Percentiles rank a stretch among this genome's conserved stretches.
These are phyloP conservation scores for Vishniacozyma victoriae DNA, from an alignment of 768 basidiomycete species.

Conservation along the genomic window DNA sequence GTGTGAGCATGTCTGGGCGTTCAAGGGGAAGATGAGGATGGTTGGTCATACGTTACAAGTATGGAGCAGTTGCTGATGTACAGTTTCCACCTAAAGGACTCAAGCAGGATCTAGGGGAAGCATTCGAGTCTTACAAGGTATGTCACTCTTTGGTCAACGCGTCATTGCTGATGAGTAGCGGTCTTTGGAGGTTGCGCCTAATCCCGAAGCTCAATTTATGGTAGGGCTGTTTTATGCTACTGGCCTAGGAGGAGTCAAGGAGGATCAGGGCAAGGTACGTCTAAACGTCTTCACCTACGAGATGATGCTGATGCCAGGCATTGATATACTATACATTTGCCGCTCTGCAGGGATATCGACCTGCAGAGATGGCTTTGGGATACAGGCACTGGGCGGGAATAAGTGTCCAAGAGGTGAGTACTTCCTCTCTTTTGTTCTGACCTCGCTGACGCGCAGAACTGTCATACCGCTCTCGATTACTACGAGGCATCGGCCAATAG, in stretches of 20 bases:
- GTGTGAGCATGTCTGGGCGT: slow-evolving; percentile 18
- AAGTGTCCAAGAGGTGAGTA: slow-evolving; percentile 62
- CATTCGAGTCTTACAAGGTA: slow-evolving; percentile 31
- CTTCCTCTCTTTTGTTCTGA: not conserved
- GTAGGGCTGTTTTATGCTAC: slow-evolving; percentile 85
- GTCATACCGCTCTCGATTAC: slow-evolving; percentile 74
- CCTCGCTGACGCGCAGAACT: slow-evolving; percentile 52
- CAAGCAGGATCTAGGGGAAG: slow-evolving; percentile 30
- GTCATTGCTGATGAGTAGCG: too few relatives aligned
- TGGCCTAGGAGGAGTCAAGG: slow-evolving; percentile 54
- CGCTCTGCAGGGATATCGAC: slow-evolving; percentile 76
- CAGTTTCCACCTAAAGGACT: slow-evolving; percentile 42
- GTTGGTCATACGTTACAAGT: slow-evolving; percentile 7
- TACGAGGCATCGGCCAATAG: slow-evolving; percentile 85
- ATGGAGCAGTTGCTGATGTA: not conserved
- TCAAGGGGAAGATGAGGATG: slow-evolving; percentile 28
- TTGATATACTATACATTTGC: slow-evolving; percentile 92
- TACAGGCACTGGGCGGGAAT: slow-evolving; percentile 97
- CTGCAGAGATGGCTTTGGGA: slow-evolving; percentile 85
- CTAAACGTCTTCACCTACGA: not conserved
- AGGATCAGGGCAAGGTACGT: slow-evolving; percentile 49
- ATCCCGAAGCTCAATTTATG: slow-evolving; percentile 77
- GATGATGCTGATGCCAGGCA: slow-evolving; percentile 50
- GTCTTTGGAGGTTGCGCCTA: slow-evolving; percentile 54
- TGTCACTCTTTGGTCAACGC: slow-evolving; percentile 51